Base-by-base conservation (phyloP, 495 filamentous ascomycete genomes). In the Terfezia boudieri region DNA sequence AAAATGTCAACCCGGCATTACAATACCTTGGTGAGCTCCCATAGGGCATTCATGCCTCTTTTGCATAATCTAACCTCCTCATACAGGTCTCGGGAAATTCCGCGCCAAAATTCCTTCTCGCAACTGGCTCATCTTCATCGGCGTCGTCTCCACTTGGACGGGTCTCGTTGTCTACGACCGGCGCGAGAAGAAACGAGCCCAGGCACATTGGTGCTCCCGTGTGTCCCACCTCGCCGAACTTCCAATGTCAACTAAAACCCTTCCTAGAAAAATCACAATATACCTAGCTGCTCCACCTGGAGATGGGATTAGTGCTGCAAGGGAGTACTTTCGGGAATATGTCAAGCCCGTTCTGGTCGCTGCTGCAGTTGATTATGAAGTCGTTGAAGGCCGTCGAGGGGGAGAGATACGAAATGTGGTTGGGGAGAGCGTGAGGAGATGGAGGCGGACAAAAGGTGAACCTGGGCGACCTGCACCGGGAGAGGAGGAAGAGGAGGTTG, bases 41-140 rank as follows among this genome's bases (percentile, higher is more conserved):
- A 14, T 46, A 20, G 17, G 8, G 41, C 14, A 46, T 46, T 9
- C 14, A 46, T 14, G 8, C 23, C 9, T 36, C 16, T 49, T 17
- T 49, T 6, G 23, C 53, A 53, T 56, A 60, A 60, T 50, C n/a
- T 32, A 50, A 16, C 5, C 37, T 10, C 38, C n/a, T 14, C 20
- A n/a, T 6, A 17, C 49, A 65, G 85, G 85, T 66, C 70, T 96
- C 55, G 87, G 88, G 23, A 80, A 76, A 53, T 73, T 92, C 56
- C 79, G 82, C 14, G 73, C 81, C 61, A 87, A 82, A 70, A 78
- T 99, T 9, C 90, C 90, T 17, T 99, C 90, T 11, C 80, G 92
- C 32, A 96, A 96, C 64, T 99, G 90, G 90, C 76, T 84, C 69
- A 95, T 99, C 59, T 96, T 99, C 71, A 73, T 89, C 63, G 70